A percentile compares a stretch with the other conserved stretches of the same genome.
Evolutionary conservation across 1,139 yeast species (phyloP).

Genomic region (Yamadazyma atlantica): DNA sequence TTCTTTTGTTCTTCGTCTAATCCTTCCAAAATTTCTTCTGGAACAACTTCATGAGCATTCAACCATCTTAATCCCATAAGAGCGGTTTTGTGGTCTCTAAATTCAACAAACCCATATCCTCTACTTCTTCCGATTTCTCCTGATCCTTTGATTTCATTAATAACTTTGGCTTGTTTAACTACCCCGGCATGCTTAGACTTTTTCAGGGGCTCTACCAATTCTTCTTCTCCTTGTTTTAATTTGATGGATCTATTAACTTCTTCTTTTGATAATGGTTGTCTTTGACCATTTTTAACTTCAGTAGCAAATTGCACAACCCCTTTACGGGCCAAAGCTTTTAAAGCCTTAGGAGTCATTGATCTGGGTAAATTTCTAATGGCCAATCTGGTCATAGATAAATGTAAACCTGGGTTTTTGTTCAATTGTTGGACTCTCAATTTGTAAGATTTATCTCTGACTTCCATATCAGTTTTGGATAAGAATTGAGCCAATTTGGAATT

Average conservation of each 20-base stretch:
- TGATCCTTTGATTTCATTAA: constrained; percentile 86
- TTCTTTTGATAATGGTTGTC: constrained; percentile 89
- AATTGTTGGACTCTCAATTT: constrained; percentile 86
- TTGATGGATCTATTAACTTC: constrained; percentile 79
- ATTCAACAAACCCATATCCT: constrained; percentile 96
- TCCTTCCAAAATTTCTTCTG: constrained; percentile 70
- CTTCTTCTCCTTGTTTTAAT: constrained; percentile 50
- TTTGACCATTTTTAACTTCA: constrained; percentile 69
- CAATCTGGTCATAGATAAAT: constrained; percentile 86
- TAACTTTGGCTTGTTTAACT: constrained; percentile 88
- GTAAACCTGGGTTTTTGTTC: constrained; percentile 86
- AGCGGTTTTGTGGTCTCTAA: constrained; percentile 88
- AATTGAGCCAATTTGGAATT: constrained; percentile 76
- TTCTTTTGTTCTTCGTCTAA: constrained; percentile 68
- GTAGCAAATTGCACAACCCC: constrained; percentile 96
- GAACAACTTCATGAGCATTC: constrained; percentile 84
- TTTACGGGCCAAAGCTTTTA: constrained; percentile 90
- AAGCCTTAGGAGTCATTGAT: constrained; percentile 82
- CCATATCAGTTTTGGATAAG: constrained; percentile 73
- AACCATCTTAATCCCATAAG: constrained; percentile 97
- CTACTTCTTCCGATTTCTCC: constrained; percentile 89
- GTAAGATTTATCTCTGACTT: constrained; percentile 85
- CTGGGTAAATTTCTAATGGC: constrained; percentile 94
- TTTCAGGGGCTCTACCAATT: constrained; percentile 50
- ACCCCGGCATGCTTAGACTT: constrained; percentile 82